Conservation (phyloP, 805 yeast genomes). For the Metschnikowia chrysomelidarum region DNA sequence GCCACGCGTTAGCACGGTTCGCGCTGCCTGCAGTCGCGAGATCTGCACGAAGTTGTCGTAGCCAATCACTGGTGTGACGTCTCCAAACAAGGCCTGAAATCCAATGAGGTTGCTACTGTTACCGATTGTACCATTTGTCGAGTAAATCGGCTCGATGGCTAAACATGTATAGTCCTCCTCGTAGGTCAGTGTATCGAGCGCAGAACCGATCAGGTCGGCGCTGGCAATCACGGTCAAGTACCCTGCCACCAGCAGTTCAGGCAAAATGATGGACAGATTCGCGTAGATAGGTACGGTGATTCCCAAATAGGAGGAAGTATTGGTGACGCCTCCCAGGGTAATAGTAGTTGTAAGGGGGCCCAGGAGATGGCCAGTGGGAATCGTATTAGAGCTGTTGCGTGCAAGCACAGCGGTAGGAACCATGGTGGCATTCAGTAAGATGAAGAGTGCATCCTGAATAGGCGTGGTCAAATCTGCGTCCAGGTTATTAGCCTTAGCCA, state of each 20-base stretch:
- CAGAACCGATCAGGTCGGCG: constrained; percentile 31
- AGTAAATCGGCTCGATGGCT: constrained; percentile 35
- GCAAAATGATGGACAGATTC: constrained; percentile 60
- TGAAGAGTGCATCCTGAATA: constrained; percentile 42
- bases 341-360: constrained; percentile 60
- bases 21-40: constrained; percentile 26
- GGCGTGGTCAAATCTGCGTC: constrained; percentile 25
- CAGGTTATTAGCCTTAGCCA: constrained; percentile 38
- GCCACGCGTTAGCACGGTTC: constrained; percentile 25
- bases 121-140: constrained; percentile 28
- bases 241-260: constrained; percentile 63
- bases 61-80: constrained; percentile 21
- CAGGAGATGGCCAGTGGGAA: constrained; percentile 37
- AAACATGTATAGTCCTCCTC: constrained; percentile 29
- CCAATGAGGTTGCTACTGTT: constrained; percentile 45
- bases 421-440: constrained; percentile 45
- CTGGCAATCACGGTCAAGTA: constrained; percentile 57
- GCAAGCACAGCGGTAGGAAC: constrained; percentile 42
- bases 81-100: constrained; percentile 31
- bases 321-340: constrained; percentile 11
- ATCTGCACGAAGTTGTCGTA: constrained; percentile 28
- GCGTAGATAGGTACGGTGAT: constrained; percentile 75
- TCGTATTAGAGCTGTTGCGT: constrained; percentile 17
- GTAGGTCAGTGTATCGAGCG: constrained; percentile 19
- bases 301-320: constrained; percentile 56